phyloP scores from a whole-genome alignment of 192 early-diverging fungal species.

The Coemansia guatemalensis region DNA sequence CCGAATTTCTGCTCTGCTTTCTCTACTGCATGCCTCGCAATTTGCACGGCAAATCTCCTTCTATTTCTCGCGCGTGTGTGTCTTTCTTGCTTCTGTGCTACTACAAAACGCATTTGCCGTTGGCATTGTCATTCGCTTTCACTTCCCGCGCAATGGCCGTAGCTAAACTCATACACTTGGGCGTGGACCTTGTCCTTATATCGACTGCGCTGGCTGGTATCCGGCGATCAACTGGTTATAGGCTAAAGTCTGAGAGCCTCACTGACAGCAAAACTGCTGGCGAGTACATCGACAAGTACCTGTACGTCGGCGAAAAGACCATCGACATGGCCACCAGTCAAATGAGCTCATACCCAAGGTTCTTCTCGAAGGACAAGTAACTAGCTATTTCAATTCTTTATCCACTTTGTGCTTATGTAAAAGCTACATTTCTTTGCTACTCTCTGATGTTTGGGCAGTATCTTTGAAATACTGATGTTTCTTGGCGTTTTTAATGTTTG shows the following conservation, averaged over 20 bases:
- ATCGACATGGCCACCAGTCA: slow-evolving; percentile 22
- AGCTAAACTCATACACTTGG: slow-evolving; percentile 34
- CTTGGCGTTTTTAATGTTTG: too few relatives aligned
- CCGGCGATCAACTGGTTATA: slow-evolving; percentile 38
- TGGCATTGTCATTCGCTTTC: background rate
- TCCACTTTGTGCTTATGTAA: too few relatives aligned
- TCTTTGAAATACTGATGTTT: too few relatives aligned
- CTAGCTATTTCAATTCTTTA: background rate
- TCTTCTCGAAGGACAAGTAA: slow-evolving; percentile 23
- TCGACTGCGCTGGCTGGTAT: slow-evolving; percentile 45
- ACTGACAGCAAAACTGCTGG: slow-evolving; percentile 37
- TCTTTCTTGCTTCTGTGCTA: background rate
- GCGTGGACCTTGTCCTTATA: slow-evolving; percentile 44
- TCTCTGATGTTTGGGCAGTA: too few relatives aligned
- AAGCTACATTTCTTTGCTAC: too few relatives aligned
- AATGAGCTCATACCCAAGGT: slow-evolving; percentile 25
- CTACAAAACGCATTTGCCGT: background rate
- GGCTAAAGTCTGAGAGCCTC: slow-evolving; percentile 31
- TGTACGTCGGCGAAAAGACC: slow-evolving; percentile 33
- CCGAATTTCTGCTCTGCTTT: too few relatives aligned
- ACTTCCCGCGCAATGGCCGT: slow-evolving; percentile 19
- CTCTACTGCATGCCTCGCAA: too few relatives aligned
- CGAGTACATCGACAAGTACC: slow-evolving; percentile 33
- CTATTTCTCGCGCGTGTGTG: background rate
- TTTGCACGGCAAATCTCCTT: background rate